Percentiles rank a stretch among this genome's conserved stretches.
phyloP scores from a whole-genome alignment of 495 filamentous ascomycete species.

The Chaetomidium leptoderma region DNA sequence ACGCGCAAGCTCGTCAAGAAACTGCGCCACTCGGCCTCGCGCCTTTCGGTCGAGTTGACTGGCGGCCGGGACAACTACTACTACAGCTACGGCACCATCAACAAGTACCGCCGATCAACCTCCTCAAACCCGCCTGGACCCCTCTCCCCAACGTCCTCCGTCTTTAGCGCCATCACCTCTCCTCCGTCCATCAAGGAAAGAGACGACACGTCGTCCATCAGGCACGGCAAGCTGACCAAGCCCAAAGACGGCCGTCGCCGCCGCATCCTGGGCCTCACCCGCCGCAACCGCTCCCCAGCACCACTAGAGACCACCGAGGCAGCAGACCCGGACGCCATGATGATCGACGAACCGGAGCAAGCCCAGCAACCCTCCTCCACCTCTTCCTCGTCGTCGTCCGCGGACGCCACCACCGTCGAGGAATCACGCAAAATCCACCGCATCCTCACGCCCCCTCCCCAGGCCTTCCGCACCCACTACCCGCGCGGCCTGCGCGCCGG shows the following conservation, averaged over 20 bases:
- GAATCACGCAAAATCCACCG: not conserved
- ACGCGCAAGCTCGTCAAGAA: conserved; percentile 38
- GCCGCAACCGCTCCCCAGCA: not conserved
- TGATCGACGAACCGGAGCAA: conserved; percentile 12
- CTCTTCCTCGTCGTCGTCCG: too few species aligned
- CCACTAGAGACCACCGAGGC: not conserved
- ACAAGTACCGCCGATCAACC: conserved; percentile 15
- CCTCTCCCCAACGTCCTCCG: conserved; percentile 3
- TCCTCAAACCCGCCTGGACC: conserved; percentile 8
- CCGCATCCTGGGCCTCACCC: conserved; percentile 5
- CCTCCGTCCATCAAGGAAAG: not conserved
- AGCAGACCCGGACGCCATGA: conserved; percentile 11
- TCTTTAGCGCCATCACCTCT: conserved; percentile 3
- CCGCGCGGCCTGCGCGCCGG: conserved; percentile 12
- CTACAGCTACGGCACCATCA: not conserved
- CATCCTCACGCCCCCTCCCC: conserved; percentile 8
- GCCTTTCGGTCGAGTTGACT: conserved; percentile 17
- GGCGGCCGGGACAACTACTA: not conserved
- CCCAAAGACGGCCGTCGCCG: conserved; percentile 11
- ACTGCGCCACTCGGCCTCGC: conserved; percentile 29
- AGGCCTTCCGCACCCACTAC: conserved; percentile 3
- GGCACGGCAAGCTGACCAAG: conserved; percentile 17
- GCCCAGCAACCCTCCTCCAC: not conserved
- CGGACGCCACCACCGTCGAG: not conserved
- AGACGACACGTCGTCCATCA: not conserved